phyloP scores from a whole-genome alignment of 257 asterid genomes.

The Nicotiana sylvestris region DNA sequence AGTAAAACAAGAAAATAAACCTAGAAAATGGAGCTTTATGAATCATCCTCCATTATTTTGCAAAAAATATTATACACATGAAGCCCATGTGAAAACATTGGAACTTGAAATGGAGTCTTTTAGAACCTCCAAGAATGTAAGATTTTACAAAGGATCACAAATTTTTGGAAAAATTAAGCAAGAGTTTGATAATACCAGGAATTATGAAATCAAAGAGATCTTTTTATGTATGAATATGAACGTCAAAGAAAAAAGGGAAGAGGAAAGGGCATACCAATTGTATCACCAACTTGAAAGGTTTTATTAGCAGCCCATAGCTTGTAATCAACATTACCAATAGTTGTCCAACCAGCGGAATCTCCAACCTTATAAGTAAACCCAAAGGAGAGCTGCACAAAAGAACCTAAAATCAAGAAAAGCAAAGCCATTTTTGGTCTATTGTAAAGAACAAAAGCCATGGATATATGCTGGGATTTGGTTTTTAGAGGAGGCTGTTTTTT shows the following conservation, averaged over 20 bases:
- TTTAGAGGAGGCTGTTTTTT: neutral
- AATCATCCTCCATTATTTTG: too few species aligned
- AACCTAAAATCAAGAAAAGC: constrained; percentile 21
- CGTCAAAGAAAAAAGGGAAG: neutral
- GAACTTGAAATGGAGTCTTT: too few species aligned
- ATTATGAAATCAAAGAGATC: neutral
- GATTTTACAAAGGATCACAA: neutral
- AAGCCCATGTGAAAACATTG: too few species aligned
- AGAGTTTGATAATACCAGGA: neutral
- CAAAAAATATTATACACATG: too few species aligned
- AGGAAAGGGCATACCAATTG: constrained; percentile 34
- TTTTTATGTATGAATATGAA: neutral
- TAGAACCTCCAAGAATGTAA: neutral
- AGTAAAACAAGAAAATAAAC: constrained; percentile 4
- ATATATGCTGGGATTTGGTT: neutral
- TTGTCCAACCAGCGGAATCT: constrained; percentile 88
- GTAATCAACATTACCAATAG: constrained; percentile 71
- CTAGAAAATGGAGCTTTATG: too few species aligned
- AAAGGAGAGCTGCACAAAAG: constrained; percentile 9
- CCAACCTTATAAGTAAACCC: constrained; percentile 70
- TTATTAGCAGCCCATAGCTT: constrained; percentile 58
- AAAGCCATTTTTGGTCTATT: constrained; percentile 8
- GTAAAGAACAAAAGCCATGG: neutral
- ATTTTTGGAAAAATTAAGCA: neutral
- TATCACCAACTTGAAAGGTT: constrained; percentile 57